Evolutionary conservation across 2,329 filamentous ascomycete genomes (phyloP).

Genomic region (Ramularia collo-cygni): DNA sequence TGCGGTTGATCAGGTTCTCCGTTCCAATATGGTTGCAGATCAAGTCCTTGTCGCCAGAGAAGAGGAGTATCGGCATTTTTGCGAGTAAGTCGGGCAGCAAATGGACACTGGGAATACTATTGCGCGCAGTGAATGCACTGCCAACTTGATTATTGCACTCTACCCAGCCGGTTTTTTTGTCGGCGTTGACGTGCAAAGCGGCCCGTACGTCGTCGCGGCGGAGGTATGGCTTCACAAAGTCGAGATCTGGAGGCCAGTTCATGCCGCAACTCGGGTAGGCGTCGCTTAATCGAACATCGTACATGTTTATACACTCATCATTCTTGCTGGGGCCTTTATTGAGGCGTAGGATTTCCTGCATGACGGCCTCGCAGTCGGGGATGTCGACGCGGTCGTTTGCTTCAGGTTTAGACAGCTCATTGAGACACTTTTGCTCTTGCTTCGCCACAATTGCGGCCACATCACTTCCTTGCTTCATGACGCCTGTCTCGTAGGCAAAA

Average conservation of each 20-base stretch:
- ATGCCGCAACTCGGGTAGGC: conserved; percentile 80
- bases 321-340: conserved; percentile 34
- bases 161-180: conserved; percentile 81
- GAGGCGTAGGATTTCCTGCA: conserved; percentile 63
- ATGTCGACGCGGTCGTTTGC: conserved; percentile 60
- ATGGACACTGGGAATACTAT: conserved; percentile 65
- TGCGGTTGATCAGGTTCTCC: conserved; percentile 79
- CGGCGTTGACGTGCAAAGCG: conserved; percentile 74
- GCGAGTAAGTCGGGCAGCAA: conserved; percentile 73
- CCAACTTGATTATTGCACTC: conserved; percentile 83
- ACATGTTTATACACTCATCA: conserved; percentile 81
- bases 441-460: conserved; percentile 61
- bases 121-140: conserved; percentile 58
- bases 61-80: conserved; percentile 73
- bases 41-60: conserved; percentile 87
- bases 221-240: conserved; percentile 72
- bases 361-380: conserved; percentile 64
- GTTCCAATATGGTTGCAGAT: conserved; percentile 98
- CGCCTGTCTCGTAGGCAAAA: conserved; percentile 68
- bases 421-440: conserved; percentile 61
- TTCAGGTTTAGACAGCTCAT: conserved; percentile 50
- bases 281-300: conserved; percentile 84
- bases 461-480: conserved; percentile 63
- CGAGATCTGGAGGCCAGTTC: conserved; percentile 93
- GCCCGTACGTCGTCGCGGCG: conserved; percentile 68